Percentiles rank a stretch among this genome's conserved stretches.
These are phyloP conservation scores for Dothideomycetidae sp. DNA, from an alignment of 2,329 filamentous ascomycete species.

Conservation along the genomic window DNA sequence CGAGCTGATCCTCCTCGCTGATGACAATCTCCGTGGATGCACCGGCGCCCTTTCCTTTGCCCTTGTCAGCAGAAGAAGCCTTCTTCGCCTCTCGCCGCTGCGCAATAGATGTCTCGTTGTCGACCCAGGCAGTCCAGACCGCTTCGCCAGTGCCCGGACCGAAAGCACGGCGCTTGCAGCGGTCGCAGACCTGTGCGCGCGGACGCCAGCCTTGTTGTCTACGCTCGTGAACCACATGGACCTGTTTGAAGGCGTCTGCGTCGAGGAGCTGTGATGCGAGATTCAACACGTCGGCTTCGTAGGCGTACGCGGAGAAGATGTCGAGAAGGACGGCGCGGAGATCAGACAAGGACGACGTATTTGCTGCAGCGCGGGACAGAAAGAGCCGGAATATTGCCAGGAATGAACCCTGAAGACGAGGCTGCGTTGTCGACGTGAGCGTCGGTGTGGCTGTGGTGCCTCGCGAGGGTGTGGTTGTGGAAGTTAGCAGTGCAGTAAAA, in stretches of 20 bases:
- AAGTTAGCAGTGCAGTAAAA: conserved; percentile 12
- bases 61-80: conserved; percentile 30
- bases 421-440: conserved; percentile 11
- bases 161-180: conserved; percentile 71
- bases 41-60: conserved; percentile 39
- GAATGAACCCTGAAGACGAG: conserved; percentile 46
- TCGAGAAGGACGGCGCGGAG: conserved; percentile 71
- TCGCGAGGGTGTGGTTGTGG: conserved; percentile 12
- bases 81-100: conserved; percentile 18
- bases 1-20: conserved; percentile 27
- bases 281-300: conserved; percentile 77
- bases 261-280: conserved; percentile 80
- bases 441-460: conserved; percentile 31
- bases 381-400: conserved; percentile 81
- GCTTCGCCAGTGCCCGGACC: conserved; percentile 67
- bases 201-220: conserved; percentile 83
- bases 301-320: conserved; percentile 89
- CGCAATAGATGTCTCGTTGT: conserved; percentile 25
- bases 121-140: conserved; percentile 73
- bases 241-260: conserved; percentile 73
- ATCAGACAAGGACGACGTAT: conserved; percentile 75
- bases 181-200: conserved; percentile 72
- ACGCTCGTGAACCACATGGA: conserved; percentile 57
- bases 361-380: conserved; percentile 63
- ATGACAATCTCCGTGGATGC: conserved; percentile 24